Evolutionary conservation across 2,329 filamentous ascomycete species (phyloP), one percentile per base, ranked within the genome.

Genomic region (Diaporthe helianthi): DNA sequence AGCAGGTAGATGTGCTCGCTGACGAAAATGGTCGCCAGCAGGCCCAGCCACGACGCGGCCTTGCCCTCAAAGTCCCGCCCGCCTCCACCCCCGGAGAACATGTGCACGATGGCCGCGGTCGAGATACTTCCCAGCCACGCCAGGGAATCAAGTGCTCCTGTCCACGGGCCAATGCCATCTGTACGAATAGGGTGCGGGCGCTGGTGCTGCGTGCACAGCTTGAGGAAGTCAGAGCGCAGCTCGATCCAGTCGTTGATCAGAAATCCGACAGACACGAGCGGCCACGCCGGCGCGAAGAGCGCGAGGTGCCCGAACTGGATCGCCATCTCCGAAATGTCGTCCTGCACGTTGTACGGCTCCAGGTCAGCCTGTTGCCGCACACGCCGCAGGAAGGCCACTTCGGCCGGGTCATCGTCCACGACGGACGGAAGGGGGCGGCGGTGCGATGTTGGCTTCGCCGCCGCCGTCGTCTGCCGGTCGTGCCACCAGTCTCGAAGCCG

Each of bases 171-270:
- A 71, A 94, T 93, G 4, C 89, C 90, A 75, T 93, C 92, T 0
- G 90, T 85, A 7, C 92, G 88, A 72, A 86, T 86, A 0, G 92
- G 92, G 0, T 85, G 87, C 0, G 92, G 92, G 1, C 92, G 87
- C 71, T 90, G 89, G 81, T 91, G 91, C 75, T 93, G 90, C 29
- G 89, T 83, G 72, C 89, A 92, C 67, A 94, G 91, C 75, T 93
- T 94, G 79, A 92, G 86, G 54, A 92, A 92, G 74, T 94, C 92
- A 3, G 91, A 90, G 12, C 92, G 90, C 12, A 94, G 83, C 78
- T 94, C 92, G 68, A 94, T 81, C 90, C 91, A 92, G 80, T 93
- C 91, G 79, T 93, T 93, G 76, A 92, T 79, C 17, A 93, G 81
- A 77, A 93, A 94, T 0, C 90, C 91, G 26, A 93, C 82, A 0